Percentiles rank a stretch among this genome's conserved stretches.
Evolutionary conservation across 1,139 yeast species (phyloP).

Genomic region (Wickerhamomyces sp.): DNA sequence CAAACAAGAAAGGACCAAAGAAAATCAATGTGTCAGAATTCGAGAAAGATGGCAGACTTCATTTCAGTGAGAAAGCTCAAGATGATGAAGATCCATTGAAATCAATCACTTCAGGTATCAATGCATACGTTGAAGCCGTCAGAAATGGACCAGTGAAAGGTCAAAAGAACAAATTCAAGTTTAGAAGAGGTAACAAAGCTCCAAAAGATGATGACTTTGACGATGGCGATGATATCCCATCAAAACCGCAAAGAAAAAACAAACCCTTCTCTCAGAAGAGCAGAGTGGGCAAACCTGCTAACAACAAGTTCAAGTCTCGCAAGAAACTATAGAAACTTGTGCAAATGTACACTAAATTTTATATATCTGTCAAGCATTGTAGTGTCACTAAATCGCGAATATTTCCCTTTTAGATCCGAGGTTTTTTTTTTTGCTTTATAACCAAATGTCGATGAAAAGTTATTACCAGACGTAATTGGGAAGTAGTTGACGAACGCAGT

Average conservation of each 20-base stretch:
- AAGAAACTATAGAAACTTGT: conserved; percentile 42
- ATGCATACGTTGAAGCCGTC: conserved; percentile 91
- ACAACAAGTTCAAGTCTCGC: conserved; percentile 50
- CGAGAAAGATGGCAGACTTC: conserved; percentile 47
- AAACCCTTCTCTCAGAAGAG: conserved; percentile 15
- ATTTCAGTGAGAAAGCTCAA: conserved; percentile 45
- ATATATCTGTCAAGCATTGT: background rate
- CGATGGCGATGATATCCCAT: conserved; percentile 35
- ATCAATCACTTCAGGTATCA: conserved; percentile 53
- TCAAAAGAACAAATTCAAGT: conserved; percentile 85
- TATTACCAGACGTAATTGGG: too few species aligned
- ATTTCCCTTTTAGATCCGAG: too few species aligned
- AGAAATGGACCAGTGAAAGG: conserved; percentile 92
- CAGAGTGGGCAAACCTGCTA: conserved; percentile 30
- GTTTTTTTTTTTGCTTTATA: too few species aligned
- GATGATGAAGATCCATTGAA: conserved; percentile 49
- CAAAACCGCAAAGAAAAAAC: conserved; percentile 16
- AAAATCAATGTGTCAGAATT: conserved; percentile 39
- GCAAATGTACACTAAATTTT: conserved; percentile 1
- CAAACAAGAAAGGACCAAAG: conserved; percentile 44
- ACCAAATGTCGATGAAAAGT: too few species aligned
- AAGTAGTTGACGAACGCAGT: too few species aligned
- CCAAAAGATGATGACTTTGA: conserved; percentile 54
- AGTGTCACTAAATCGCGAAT: too few species aligned
- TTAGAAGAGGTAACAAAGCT: conserved; percentile 57